Evolutionary conservation across 345 rosid species (phyloP).

Genomic region (Gynandropsis gynandra): DNA sequence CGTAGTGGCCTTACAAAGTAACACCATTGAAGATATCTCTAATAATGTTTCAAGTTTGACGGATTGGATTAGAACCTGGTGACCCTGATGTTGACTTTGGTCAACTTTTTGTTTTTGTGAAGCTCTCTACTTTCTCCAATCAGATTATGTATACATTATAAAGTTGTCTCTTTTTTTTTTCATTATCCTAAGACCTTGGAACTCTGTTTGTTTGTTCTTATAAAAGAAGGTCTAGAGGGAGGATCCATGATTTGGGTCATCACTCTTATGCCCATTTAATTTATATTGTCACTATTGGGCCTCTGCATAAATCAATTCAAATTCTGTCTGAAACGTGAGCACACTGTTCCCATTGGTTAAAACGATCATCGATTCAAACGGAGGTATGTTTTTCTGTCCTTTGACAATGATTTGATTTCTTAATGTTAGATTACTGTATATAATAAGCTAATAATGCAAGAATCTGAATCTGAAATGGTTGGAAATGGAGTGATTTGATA

Average conservation of each 20-base stretch:
- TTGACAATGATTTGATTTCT: background rate
- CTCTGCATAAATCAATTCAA: background rate
- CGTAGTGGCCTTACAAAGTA: constrained; percentile 49
- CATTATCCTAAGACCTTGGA: background rate
- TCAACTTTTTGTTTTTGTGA: constrained; percentile 7
- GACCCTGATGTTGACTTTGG: no score
- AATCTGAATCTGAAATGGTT: background rate
- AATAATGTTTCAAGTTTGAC: constrained; percentile 48
- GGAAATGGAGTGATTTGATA: background rate
- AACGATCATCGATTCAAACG: no score
- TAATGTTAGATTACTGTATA: background rate
- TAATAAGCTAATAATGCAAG: no score
- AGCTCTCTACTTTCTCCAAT: background rate
- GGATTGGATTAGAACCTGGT: constrained; percentile 59
- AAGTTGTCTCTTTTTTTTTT: background rate
- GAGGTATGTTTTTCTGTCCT: no score
- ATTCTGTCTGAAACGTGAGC: no score
- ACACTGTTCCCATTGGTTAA: no score
- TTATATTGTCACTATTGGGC: background rate
- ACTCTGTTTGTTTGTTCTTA: constrained; percentile 3
- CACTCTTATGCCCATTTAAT: background rate
- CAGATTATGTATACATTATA: constrained; percentile 11
- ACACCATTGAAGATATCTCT: constrained; percentile 60
- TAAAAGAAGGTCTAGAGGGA: background rate
- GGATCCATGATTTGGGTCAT: background rate